These are phyloP conservation scores for Cucurbita moschata DNA, from an alignment of 306 rosid species.

Conservation along the genomic window DNA sequence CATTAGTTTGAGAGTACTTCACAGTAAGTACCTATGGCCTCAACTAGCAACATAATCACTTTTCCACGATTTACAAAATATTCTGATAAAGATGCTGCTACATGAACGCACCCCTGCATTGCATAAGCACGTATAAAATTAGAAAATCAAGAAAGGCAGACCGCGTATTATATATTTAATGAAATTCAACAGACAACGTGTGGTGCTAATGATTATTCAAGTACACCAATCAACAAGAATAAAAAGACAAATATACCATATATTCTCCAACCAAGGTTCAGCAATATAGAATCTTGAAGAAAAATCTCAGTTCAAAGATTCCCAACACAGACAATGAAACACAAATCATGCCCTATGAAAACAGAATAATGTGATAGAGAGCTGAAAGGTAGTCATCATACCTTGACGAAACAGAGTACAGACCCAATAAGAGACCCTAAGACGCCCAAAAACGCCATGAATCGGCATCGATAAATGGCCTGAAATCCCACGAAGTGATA, in stretches of 20 bases:
- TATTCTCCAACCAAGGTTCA: background rate
- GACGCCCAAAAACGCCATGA: conserved; percentile 64
- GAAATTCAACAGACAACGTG: background rate
- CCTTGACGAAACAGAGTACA: conserved; percentile 68
- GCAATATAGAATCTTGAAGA: background rate
- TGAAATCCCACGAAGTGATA: conserved; percentile 13
- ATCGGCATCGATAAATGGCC: conserved; percentile 64
- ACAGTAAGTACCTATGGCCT: conserved; percentile 61
- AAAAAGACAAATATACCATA: background rate
- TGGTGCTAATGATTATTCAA: background rate
- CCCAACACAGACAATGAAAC: background rate
- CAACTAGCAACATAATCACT: conserved; percentile 56
- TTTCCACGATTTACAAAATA: conserved; percentile 42
- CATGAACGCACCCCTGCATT: conserved; percentile 64
- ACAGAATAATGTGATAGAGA: background rate
- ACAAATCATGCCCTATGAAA: background rate
- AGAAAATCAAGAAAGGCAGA: conserved; percentile 1
- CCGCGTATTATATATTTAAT: background rate
- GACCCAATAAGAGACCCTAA: conserved; percentile 80
- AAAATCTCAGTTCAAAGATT: background rate
- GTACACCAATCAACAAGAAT: background rate
- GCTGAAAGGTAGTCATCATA: conserved; percentile 10
- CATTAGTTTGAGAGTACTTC: background rate
- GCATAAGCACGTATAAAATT: conserved; percentile 1
- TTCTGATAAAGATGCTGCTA: conserved; percentile 28